Conservation (phyloP, 139 green algal species). For the Asterochloris erici region DNA sequence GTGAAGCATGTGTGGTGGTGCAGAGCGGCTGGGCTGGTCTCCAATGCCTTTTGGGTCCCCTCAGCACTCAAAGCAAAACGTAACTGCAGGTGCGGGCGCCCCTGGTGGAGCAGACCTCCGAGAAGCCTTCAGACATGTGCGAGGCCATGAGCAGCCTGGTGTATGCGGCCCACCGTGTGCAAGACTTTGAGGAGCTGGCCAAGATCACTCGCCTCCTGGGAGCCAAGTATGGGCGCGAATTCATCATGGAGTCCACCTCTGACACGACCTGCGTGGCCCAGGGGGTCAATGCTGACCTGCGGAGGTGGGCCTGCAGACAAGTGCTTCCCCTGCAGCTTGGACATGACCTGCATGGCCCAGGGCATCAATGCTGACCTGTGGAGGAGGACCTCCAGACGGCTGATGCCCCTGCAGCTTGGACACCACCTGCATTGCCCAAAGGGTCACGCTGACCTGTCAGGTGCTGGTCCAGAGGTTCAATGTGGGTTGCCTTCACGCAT, state of each 20-base stretch:
- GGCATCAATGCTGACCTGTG: not conserved
- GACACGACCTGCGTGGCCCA: conserved; percentile 42
- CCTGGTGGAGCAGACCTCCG: conserved; percentile 73
- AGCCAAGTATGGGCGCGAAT: conserved; percentile 64
- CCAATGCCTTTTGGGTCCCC: no score
- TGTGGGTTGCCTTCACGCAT: no score
- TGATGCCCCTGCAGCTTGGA: not conserved
- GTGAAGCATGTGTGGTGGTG: no score
- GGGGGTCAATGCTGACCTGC: conserved; percentile 53
- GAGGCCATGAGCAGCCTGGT: conserved; percentile 43
- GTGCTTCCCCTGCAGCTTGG: not conserved
- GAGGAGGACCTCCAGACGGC: not conserved
- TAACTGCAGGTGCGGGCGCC: conserved; percentile 32
- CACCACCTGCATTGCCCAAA: no score
- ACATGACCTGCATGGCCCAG: no score
- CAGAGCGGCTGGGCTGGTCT: no score
- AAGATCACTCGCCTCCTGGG: conserved; percentile 52
- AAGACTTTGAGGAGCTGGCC: conserved; percentile 50
- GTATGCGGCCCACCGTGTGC: conserved; percentile 20
- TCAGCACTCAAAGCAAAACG: no score
- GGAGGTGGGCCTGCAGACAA: conserved; percentile 6
- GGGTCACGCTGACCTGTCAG: not conserved
- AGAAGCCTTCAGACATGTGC: conserved; percentile 70
- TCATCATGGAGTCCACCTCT: conserved; percentile 24
- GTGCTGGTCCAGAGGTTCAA: not conserved